Evolutionary conservation across 176 grass and related monocot genomes (phyloP).

Genomic region (Aechmea fasciata): DNA sequence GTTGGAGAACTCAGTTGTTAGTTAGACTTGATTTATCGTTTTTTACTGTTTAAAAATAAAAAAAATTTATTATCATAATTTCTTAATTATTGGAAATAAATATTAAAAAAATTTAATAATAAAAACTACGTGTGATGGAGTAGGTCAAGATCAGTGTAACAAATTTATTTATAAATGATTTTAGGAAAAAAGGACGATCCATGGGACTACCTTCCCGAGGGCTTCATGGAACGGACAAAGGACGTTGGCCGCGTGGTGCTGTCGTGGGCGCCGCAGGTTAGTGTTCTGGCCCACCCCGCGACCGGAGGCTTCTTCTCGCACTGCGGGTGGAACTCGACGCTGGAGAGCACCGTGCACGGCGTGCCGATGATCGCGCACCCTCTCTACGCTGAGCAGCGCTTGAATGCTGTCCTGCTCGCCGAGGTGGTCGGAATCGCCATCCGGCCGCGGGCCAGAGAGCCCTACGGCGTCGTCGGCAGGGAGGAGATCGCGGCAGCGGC

Average conservation of each 20-base stretch:
- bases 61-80: too few relatives aligned
- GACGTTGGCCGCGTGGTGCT: slow-evolving; percentile 33
- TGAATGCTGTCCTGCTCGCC: slow-evolving; percentile 29
- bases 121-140: too few relatives aligned
- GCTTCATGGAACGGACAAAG: slow-evolving; percentile 31
- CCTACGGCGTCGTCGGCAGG: slow-evolving; percentile 31
- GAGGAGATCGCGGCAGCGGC: slow-evolving; percentile 32
- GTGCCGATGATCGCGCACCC: slow-evolving; percentile 39
- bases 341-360: slow-evolving; percentile 30
- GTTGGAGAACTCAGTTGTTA: too few relatives aligned
- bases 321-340: slow-evolving; percentile 76
- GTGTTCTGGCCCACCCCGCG: slow-evolving; percentile 35
- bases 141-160: too few relatives aligned
- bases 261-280: slow-evolving; percentile 60
- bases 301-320: slow-evolving; percentile 56
- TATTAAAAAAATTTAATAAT: too few relatives aligned
- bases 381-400: slow-evolving; percentile 31
- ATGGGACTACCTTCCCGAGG: slow-evolving; percentile 29
- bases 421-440: slow-evolving; percentile 10
- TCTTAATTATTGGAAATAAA: too few relatives aligned
- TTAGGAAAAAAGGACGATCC: slow-evolving; percentile 19
- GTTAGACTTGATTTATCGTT: too few relatives aligned
- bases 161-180: too few relatives aligned
- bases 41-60: too few relatives aligned
- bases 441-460: slow-evolving; percentile 12